Base-by-base conservation (phyloP, 768 basidiomycete genomes). In the Daedalea quercina region DNA sequence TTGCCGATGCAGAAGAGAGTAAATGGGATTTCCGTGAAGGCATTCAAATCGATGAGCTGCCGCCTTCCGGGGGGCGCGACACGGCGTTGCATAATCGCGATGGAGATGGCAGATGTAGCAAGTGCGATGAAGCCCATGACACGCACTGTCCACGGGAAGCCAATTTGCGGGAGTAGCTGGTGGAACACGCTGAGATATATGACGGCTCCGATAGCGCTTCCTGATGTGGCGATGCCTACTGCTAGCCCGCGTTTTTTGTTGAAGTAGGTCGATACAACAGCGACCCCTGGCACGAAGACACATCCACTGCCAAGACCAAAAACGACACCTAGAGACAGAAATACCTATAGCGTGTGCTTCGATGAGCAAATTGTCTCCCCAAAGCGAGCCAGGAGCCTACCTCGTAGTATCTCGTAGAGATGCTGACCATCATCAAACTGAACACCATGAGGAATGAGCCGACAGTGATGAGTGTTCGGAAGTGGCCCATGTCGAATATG, bases 101-200 rank as follows among this genome's bases (percentile, higher is more conserved):
- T 60, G 13, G 59, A 59, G 6, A 60, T 11, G 15, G 54, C 45
- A 12, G 64, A 49, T 15, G 63, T 50, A 1, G 60, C 75, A 8
- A 67, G 62, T 34, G 73, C 57, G 20, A 80, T 54, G 37, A 58
- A 70, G 0, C 74, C 76, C 48, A 68, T 75, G 11, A 67, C 70
- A 2, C 76, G 68, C n/a, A 72, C 71, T 15, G 72, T 70, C 26
- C 67, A 70, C 9, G 65, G 68, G 37, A 81, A 75, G 2, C 84
- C 55, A 25, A 54, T 34, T 12, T 80, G 12, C 75, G 68, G 3
- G 56, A 43, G 56, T 50, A 70, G 54, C 22, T 75, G 68, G 37
- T 74, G 70, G 60, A 87, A 85, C 22, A 87, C 68, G 22, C 79
- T 71, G 2, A 85, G 84, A 12, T 82, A 61, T 15, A 77, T 79